Evolutionary conservation across 2,329 filamentous ascomycete species (phyloP).

Genomic region (Macrophomina tecta): DNA sequence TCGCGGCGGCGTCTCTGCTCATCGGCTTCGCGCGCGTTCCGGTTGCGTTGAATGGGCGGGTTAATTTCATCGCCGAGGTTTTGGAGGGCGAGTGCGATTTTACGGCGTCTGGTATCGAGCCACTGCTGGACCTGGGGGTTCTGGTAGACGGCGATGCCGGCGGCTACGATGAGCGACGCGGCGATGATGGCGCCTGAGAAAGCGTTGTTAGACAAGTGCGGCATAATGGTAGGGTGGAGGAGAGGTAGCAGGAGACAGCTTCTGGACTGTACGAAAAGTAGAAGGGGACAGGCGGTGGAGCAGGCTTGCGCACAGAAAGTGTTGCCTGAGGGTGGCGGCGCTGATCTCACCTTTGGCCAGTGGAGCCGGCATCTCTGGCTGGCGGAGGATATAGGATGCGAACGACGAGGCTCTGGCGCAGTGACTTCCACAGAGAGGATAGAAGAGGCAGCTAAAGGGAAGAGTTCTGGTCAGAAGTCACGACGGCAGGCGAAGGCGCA

Average conservation of each 20-base stretch:
- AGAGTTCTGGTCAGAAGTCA: constrained; percentile 4
- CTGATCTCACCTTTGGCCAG: constrained; percentile 47
- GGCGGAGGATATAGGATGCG: constrained; percentile 8
- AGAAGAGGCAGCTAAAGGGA: not conserved
- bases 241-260: constrained; percentile 24
- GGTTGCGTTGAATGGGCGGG: constrained; percentile 12
- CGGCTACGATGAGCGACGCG: constrained; percentile 65
- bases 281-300: constrained; percentile 33
- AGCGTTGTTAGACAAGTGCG: constrained; percentile 38
- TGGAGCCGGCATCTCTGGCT: constrained; percentile 45
- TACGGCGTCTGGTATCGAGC: constrained; percentile 66
- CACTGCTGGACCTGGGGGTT: constrained; percentile 68
- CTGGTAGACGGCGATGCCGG: constrained; percentile 68
- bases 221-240: not conserved
- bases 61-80: constrained; percentile 64
- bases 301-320: constrained; percentile 23
- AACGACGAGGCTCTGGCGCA: not conserved
- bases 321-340: constrained; percentile 34
- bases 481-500: constrained; percentile 1
- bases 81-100: constrained; percentile 65
- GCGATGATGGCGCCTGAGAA: constrained; percentile 66
- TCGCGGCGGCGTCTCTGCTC: constrained; percentile 39
- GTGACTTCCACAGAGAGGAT: not conserved
- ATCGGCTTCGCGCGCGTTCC: constrained; percentile 36
- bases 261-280: constrained; percentile 25